These are phyloP conservation scores for Gossypium stocksii DNA, from an alignment of 345 rosid genomes.

Conservation along the genomic window DNA sequence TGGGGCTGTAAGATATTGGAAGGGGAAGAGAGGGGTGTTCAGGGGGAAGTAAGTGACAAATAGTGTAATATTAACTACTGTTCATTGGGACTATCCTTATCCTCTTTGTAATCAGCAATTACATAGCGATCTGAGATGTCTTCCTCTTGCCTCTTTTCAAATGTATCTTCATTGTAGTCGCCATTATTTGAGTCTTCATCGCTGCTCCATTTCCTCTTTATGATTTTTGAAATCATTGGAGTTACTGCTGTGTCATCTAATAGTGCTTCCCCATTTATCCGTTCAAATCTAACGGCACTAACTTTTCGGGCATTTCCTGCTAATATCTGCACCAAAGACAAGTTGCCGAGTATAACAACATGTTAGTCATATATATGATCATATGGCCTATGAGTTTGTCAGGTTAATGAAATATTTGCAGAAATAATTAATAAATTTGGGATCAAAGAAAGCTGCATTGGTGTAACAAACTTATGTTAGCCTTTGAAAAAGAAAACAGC, in stretches of 20 bases:
- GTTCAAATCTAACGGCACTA: constrained; percentile 80
- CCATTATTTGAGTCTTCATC: constrained; percentile 43
- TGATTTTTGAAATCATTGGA: constrained; percentile 64
- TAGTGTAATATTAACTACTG: constrained; percentile 25
- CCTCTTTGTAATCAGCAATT: constrained; percentile 43
- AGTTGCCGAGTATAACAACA: neutral
- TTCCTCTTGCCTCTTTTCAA: constrained; percentile 30
- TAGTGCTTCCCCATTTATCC: constrained; percentile 47
- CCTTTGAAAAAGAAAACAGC: neutral
- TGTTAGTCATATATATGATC: neutral
- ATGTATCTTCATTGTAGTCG: constrained; percentile 34
- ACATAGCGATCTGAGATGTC: constrained; percentile 41
- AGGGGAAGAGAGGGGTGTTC: neutral
- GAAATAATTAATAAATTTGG: neutral
- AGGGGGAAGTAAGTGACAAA: constrained; percentile 2
- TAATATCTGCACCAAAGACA: constrained; percentile 53
- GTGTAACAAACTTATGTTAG: neutral
- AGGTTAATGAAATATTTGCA: neutral
- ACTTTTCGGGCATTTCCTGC: constrained; percentile 98
- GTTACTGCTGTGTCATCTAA: constrained; percentile 61
- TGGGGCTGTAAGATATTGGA: constrained; percentile 23
- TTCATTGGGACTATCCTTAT: constrained; percentile 21
- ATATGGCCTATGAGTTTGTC: neutral
- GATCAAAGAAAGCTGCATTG: neutral
- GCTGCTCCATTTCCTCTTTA: constrained; percentile 73